Percentiles rank a stretch among this genome's conserved stretches.
Evolutionary conservation across 257 asterid species (phyloP).

Genomic region (Osmanthus fragrans): DNA sequence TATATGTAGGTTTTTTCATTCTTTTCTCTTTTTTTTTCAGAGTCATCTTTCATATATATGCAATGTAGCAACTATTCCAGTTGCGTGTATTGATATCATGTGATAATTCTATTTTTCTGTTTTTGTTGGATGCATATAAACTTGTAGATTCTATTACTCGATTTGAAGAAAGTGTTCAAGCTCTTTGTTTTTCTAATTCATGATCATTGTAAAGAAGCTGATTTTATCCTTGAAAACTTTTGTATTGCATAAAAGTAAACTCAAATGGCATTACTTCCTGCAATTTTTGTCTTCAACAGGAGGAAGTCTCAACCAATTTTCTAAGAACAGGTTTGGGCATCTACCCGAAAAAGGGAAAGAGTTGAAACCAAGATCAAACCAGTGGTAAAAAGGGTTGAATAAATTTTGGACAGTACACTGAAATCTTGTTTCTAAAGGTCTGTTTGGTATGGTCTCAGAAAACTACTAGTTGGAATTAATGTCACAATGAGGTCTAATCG

Average conservation of each 20-base stretch:
- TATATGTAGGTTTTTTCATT: slow-evolving; percentile 20
- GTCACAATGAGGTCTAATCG: too few relatives aligned
- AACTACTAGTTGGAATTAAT: not conserved
- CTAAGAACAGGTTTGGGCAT: too few relatives aligned
- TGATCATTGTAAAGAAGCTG: slow-evolving; percentile 10
- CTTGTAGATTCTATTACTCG: slow-evolving; percentile 27
- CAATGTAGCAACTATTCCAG: slow-evolving; percentile 58
- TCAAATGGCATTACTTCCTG: too few relatives aligned
- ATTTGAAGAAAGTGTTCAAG: slow-evolving; percentile 15
- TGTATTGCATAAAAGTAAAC: not conserved
- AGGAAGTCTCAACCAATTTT: too few relatives aligned
- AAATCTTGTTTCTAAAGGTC: not conserved
- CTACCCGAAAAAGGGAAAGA: too few relatives aligned
- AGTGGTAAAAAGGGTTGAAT: too few relatives aligned
- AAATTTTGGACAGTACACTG: not conserved
- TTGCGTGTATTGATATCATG: slow-evolving; percentile 45
- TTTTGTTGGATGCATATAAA: slow-evolving; percentile 23
- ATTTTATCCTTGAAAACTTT: not conserved
- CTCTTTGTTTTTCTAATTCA: slow-evolving; percentile 14
- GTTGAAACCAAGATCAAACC: too few relatives aligned
- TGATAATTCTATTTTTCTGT: slow-evolving; percentile 11
- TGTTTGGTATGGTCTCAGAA: not conserved
- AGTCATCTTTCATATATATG: slow-evolving; percentile 25
- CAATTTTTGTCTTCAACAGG: not conserved
- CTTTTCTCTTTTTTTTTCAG: slow-evolving; percentile 1